Base-by-base conservation (phyloP, 371 early-diverging fungal genomes). In the Encephalitozoon hellem region DNA sequence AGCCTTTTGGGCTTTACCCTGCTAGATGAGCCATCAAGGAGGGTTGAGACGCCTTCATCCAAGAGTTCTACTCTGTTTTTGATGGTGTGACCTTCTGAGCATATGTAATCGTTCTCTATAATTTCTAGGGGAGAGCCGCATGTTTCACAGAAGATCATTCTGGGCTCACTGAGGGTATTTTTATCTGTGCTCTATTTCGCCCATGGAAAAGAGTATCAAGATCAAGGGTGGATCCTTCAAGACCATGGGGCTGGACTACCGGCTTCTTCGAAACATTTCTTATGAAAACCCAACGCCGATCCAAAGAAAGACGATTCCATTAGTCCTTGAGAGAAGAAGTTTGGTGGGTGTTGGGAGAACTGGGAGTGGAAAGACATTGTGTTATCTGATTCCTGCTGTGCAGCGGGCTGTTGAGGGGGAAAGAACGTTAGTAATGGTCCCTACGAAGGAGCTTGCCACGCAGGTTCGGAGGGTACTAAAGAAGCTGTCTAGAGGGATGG, bases 291-390 rank as follows among this genome's bases (percentile, higher is more conserved):
- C 97, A 18, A 97, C 99, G 23, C 89, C 91, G 5, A 90, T 98
- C 21, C 97, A 98, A 85, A 87, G 90, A 6, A 89, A 89, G 53
- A 91, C 91, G 9, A 93, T 98, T 68, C 95, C 96, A 18, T 85
- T 93, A n/a, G 92, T 94, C 21, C 85, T 96, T 8, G 84, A 90
- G n/a, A 94, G 94, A 25, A 92, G 93, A 74, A 96, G 95, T 82
- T 89, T 96, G 55, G 88, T 96, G 64, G 95, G 93, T n/a, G 88
- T 92, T 70, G 95, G 97, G n/a, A 87, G 93, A 41, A 99, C 99
- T 0, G 99, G 99, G 49, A 92, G 92, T 73, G 99, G 99, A 72
- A 99, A 99, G 84, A 96, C 97, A 12, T 91, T 92, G 11, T 93
- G 96, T 0, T 99, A 95, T 87, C 88, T 91, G 63, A 82, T 96